Base-by-base conservation (phyloP, 129 eudicot genomes). In the Smallanthus sonchifolius region DNA sequence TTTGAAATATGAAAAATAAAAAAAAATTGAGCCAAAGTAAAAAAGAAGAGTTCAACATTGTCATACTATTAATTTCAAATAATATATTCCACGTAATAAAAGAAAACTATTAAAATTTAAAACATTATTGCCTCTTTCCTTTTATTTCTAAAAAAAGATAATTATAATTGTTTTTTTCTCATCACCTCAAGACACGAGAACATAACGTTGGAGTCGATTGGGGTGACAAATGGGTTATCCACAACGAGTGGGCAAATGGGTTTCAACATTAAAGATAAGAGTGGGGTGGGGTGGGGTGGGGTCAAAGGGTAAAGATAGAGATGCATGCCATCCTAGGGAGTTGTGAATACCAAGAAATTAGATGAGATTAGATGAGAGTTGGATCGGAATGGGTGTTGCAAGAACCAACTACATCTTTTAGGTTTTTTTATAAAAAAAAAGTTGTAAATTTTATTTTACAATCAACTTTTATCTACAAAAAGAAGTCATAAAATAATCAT, bases 261-360 rank as follows among this genome's bases (percentile, higher is more conserved):
- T 32, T 68, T 57, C 43, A 34, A 59, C 44, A 49, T 4, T 39
- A 5, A 52, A 51, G 82, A 79, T 72, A 59, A 78, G 72, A 16
- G 77, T 78, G 77, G 76, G 82, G 81, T 77, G 76, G 82, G 81
- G n/a, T n/a, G n/a, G n/a, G n/a, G n/a, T n/a, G n/a, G 76, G 82
- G 81, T 77, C 81, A 59, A 59, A 59, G 15, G 65, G 84, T 14
- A 80, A 39, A 11, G 87, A 60, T 76, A 72, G 39, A 59, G 39
- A 59, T 59, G 65, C 65, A 59, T 57, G 8, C 0, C 7, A 5
- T 6, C 56, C 56, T 49, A 59, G 65, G 65, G 39, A 28, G 28
- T 59, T 59, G 65, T 59, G 65, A 59, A 30, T 59, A 15, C 65
- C 65, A 59, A 59, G 30, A 28, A 57, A 24, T 1, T 19, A 24